phyloP scores from a whole-genome alignment of 768 basidiomycete species.

The Rhodocollybia butyracea region DNA sequence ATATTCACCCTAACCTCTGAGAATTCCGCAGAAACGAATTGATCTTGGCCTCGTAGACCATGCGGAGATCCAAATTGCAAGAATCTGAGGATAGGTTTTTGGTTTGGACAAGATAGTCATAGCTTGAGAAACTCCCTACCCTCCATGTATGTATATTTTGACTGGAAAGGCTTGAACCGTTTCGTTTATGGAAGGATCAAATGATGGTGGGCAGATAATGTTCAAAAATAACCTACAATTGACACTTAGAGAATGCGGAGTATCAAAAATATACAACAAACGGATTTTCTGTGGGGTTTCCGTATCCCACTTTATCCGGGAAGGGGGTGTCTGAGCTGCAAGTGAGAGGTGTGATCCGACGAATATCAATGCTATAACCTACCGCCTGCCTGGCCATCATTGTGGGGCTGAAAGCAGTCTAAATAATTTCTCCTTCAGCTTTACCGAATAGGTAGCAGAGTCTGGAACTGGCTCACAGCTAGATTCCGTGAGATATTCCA shows the following conservation, averaged over 20 bases:
- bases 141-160: constrained; percentile 76
- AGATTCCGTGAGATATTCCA: constrained; percentile 59
- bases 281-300: constrained; percentile 71
- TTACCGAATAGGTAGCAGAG: background rate
- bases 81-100: constrained; percentile 41
- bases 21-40: constrained; percentile 60
- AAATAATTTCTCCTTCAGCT: too few relatives aligned
- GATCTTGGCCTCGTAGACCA: constrained; percentile 54
- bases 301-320: constrained; percentile 62
- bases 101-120: background rate
- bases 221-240: constrained; percentile 57
- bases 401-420: constrained; percentile 62
- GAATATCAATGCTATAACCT: background rate
- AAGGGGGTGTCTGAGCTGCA: constrained; percentile 37
- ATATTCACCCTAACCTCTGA: constrained; percentile 75
- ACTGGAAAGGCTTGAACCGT: constrained; percentile 46
- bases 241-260: background rate
- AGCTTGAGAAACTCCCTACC: constrained; percentile 34
- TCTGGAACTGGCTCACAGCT: constrained; percentile 37
- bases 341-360: background rate
- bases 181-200: constrained; percentile 28
- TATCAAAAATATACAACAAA: constrained; percentile 24
- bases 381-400: constrained; percentile 64
- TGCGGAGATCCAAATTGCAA: constrained; percentile 80
- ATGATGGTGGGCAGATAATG: constrained; percentile 57